These are phyloP conservation scores for Rostrohypoxylon terebratum DNA, from an alignment of 495 filamentous ascomycete species.

Conservation along the genomic window DNA sequence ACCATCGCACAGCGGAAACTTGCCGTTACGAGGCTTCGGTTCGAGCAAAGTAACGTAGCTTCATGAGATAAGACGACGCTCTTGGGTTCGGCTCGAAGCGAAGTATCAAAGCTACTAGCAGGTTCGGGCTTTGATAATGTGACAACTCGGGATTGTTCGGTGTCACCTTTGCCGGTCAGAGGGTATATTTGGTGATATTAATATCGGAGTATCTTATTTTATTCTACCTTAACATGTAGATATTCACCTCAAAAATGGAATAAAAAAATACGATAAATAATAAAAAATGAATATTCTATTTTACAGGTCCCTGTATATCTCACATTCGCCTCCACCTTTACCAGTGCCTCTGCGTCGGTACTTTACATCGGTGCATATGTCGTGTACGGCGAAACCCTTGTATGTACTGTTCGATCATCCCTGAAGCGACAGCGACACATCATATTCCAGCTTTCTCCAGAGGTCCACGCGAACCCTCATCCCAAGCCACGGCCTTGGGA, in stretches of 20 bases:
- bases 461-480: constrained; percentile 12
- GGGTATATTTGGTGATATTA: constrained; percentile 7
- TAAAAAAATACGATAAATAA: constrained; percentile 20
- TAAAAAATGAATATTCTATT: constrained; percentile 7
- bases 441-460: constrained; percentile 19
- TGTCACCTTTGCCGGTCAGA: neutral
- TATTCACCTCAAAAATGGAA: neutral
- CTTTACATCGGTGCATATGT: neutral
- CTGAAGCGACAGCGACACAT: constrained; percentile 35
- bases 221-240: neutral
- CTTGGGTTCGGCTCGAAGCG: constrained; percentile 6
- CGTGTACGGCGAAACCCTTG: neutral
- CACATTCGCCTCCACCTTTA: neutral
- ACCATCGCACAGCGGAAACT: neutral
- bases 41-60: neutral
- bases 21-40: constrained; percentile 1
- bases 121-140: neutral
- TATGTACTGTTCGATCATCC: constrained; percentile 15
- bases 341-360: constrained; percentile 22
- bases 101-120: neutral
- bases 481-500: constrained; percentile 35
- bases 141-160: neutral
- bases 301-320: neutral
- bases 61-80: neutral
- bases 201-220: constrained; percentile 5